phyloP scores from a whole-genome alignment of 495 filamentous ascomycete genomes.

The Podospora fimiseda region DNA sequence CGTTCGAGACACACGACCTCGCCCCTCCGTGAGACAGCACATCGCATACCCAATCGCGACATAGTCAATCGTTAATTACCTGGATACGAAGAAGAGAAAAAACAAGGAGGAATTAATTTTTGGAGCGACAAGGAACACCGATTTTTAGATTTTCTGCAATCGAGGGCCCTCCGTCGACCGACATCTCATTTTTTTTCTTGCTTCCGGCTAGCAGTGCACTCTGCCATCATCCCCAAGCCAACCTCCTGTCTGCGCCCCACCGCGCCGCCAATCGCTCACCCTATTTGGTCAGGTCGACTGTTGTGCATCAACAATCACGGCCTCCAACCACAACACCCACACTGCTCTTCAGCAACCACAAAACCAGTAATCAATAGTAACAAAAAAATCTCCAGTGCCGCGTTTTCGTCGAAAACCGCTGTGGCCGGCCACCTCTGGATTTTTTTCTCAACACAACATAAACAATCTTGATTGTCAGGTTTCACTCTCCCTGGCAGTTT shows the following conservation, averaged over 20 bases:
- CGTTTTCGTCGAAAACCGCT: slow-evolving; percentile 5
- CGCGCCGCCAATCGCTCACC: slow-evolving; percentile 28
- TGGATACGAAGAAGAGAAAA: neutral
- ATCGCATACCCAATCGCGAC: neutral
- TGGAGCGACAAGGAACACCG: neutral
- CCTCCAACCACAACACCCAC: slow-evolving; percentile 8
- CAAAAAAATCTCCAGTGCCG: neutral
- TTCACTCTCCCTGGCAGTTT: neutral
- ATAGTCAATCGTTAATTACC: neutral
- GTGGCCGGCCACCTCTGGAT: slow-evolving; percentile 25
- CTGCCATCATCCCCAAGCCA: slow-evolving; percentile 24
- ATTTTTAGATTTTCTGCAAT: neutral
- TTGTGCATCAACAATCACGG: slow-evolving; percentile 25
- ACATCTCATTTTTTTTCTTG: slow-evolving; percentile 5
- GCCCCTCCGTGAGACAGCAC: neutral
- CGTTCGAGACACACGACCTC: slow-evolving; percentile 13
- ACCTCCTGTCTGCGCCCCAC: slow-evolving; percentile 26
- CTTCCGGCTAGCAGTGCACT: neutral
- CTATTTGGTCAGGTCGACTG: slow-evolving; percentile 11
- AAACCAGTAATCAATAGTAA: neutral
- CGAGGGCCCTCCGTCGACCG: neutral
- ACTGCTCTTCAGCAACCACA: slow-evolving; percentile 20
- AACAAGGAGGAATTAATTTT: neutral
- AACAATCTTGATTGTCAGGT: neutral
- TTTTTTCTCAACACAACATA: neutral